These are phyloP conservation scores for Pseudogymnoascus sp. DNA, from an alignment of 2,329 filamentous ascomycete species.

Conservation along the genomic window DNA sequence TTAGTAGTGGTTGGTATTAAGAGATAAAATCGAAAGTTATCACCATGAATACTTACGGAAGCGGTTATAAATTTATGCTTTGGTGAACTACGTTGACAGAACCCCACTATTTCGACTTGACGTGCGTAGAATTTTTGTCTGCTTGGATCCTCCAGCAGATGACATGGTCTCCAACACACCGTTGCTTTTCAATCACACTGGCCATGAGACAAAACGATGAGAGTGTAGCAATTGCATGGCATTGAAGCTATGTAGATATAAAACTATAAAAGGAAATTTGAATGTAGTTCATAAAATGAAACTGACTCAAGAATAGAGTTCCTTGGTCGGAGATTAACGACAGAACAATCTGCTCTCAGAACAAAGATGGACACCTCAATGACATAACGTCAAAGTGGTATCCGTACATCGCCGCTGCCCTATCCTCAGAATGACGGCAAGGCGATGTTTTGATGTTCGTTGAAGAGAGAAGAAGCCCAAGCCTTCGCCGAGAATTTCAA, in stretches of 20 bases:
- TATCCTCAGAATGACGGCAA: slow-evolving; percentile 25
- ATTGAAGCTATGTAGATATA: slow-evolving; percentile 3
- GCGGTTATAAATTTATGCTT: neutral
- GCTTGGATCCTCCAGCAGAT: neutral
- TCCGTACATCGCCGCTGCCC: slow-evolving; percentile 22
- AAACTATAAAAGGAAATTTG: neutral
- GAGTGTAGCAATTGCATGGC: neutral
- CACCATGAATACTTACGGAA: neutral
- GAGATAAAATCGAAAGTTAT: slow-evolving; percentile 20
- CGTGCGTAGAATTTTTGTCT: neutral
- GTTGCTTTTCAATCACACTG: neutral
- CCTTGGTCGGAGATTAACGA: slow-evolving; percentile 34
- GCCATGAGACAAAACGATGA: neutral
- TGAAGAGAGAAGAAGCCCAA: slow-evolving; percentile 18
- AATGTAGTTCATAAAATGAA: slow-evolving; percentile 35
- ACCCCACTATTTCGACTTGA: slow-evolving; percentile 3
- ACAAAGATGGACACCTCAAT: slow-evolving; percentile 23
- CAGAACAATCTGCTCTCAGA: slow-evolving; percentile 30
- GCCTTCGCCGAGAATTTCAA: slow-evolving; percentile 17
- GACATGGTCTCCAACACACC: neutral
- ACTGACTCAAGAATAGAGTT: slow-evolving; percentile 29
- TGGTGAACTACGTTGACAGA: neutral
- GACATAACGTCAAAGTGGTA: slow-evolving; percentile 26
- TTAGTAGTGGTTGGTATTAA: slow-evolving; percentile 90
- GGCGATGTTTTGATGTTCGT: slow-evolving; percentile 28